phyloP scores from a whole-genome alignment of 2,329 filamentous ascomycete species.

The Phaeosphaeria sp. region DNA sequence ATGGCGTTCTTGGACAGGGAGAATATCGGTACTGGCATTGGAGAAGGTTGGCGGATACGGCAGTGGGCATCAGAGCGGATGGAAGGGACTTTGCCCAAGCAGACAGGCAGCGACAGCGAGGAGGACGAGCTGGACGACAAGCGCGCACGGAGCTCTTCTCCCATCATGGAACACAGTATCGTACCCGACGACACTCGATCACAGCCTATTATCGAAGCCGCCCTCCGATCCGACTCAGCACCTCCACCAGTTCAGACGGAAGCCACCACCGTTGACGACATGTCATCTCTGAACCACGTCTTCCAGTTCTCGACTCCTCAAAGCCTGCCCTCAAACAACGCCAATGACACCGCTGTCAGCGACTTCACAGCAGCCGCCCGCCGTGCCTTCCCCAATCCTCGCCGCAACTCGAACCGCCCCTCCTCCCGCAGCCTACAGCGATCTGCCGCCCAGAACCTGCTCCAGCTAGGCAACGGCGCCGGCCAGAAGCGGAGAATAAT shows the following conservation, averaged over 20 bases:
- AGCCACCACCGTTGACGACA: constrained; percentile 37
- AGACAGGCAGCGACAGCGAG: constrained; percentile 68
- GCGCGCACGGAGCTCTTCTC: constrained; percentile 65
- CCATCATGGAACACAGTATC: constrained; percentile 61
- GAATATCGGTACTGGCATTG: constrained; percentile 77
- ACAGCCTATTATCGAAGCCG: constrained; percentile 22
- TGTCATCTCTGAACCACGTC: constrained; percentile 41
- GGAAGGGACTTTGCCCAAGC: constrained; percentile 65
- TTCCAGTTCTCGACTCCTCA: constrained; percentile 76
- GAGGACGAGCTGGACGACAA: constrained; percentile 70
- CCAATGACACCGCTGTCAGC: constrained; percentile 28
- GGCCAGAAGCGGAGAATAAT: constrained; percentile 77
- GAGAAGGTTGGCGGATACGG: constrained; percentile 73
- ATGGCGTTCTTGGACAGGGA: constrained; percentile 84
- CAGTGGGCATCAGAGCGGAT: constrained; percentile 74
- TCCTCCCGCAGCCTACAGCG: constrained; percentile 39
- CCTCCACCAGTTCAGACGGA: constrained; percentile 51
- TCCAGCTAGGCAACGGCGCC: constrained; percentile 66
- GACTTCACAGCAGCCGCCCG: constrained; percentile 41
- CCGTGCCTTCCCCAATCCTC: constrained; percentile 40
- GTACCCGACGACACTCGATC: constrained; percentile 49
- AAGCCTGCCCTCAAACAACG: constrained; percentile 60
- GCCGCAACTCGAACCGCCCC: constrained; percentile 47
- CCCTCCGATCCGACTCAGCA: constrained; percentile 38
- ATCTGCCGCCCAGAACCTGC: constrained; percentile 44